These are phyloP conservation scores for Crassisporium funariophilum DNA, from an alignment of 768 basidiomycete genomes.

Conservation along the genomic window DNA sequence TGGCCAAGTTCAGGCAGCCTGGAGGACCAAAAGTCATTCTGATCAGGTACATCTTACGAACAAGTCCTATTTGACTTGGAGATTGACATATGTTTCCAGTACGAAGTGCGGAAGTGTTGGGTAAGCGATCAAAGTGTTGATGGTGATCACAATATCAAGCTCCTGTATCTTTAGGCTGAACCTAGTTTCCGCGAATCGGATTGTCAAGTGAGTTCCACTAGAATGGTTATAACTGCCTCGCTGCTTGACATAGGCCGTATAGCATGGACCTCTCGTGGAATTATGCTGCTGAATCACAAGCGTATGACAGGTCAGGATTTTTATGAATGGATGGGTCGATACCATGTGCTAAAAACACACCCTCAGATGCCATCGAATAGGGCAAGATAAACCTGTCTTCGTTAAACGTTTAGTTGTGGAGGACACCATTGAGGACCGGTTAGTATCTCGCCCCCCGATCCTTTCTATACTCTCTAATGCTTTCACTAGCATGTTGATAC, in stretches of 20 bases:
- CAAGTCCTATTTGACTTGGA: neutral
- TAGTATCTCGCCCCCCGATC: slow-evolving; percentile 14
- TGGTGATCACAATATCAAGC: neutral
- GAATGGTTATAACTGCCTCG: no score
- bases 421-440: slow-evolving; percentile 79
- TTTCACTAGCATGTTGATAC: slow-evolving; percentile 54
- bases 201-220: slow-evolving; percentile 57
- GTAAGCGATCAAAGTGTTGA: slow-evolving; percentile 15
- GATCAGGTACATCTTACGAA: slow-evolving; percentile 49
- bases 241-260: no score
- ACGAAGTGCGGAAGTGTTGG: slow-evolving; percentile 74
- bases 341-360: slow-evolving; percentile 26
- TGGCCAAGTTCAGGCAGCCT: slow-evolving; percentile 54
- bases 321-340: slow-evolving; percentile 8
- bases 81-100: slow-evolving; percentile 28
- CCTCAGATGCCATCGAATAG: slow-evolving; percentile 63
- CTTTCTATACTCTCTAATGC: neutral
- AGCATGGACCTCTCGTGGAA: slow-evolving; percentile 80
- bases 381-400: slow-evolving; percentile 68
- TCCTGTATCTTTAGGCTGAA: slow-evolving; percentile 43
- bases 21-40: slow-evolving; percentile 65
- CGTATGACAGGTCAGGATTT: slow-evolving; percentile 42
- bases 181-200: slow-evolving; percentile 66
- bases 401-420: slow-evolving; percentile 68
- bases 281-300: slow-evolving; percentile 71